phyloP scores from a whole-genome alignment of 495 filamentous ascomycete species.

The Aspergillus cavernicola region DNA sequence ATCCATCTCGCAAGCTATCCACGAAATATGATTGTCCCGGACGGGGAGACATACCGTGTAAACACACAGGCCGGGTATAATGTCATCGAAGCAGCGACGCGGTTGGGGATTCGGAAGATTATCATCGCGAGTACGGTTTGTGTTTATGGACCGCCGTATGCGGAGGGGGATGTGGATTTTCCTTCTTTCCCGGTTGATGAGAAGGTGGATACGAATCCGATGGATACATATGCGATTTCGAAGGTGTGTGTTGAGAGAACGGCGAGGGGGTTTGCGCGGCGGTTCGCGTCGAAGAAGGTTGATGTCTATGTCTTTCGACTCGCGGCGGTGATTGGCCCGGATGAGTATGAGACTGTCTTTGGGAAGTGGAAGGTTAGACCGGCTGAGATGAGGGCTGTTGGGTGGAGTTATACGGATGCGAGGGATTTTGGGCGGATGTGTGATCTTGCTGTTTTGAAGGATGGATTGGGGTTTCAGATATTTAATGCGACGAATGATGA shows the following conservation, averaged over 20 bases:
- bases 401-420: constrained; percentile 59
- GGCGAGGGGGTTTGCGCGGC: constrained; percentile 50
- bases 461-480: constrained; percentile 54
- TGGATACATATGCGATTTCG: constrained; percentile 56
- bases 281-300: constrained; percentile 34
- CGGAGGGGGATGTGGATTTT: constrained; percentile 54
- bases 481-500: constrained; percentile 62
- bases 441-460: constrained; percentile 43
- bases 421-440: constrained; percentile 58
- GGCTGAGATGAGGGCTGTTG: constrained; percentile 47
- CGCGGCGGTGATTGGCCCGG: constrained; percentile 55
- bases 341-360: constrained; percentile 53
- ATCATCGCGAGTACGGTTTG: constrained; percentile 55
- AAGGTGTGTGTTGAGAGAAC: constrained; percentile 57
- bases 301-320: constrained; percentile 61
- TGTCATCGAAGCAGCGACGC: constrained; percentile 58
- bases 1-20: constrained; percentile 61
- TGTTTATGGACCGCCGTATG: constrained; percentile 56
- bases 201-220: constrained; percentile 49
- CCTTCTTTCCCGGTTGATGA: constrained; percentile 55
- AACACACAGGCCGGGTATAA: constrained; percentile 55
- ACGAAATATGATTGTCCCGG: constrained; percentile 58
- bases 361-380: constrained; percentile 46
- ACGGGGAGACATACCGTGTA: constrained; percentile 54
- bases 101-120: constrained; percentile 58